phyloP scores from a whole-genome alignment of 192 early-diverging fungal genomes.

The Backusella mclennaniae region DNA sequence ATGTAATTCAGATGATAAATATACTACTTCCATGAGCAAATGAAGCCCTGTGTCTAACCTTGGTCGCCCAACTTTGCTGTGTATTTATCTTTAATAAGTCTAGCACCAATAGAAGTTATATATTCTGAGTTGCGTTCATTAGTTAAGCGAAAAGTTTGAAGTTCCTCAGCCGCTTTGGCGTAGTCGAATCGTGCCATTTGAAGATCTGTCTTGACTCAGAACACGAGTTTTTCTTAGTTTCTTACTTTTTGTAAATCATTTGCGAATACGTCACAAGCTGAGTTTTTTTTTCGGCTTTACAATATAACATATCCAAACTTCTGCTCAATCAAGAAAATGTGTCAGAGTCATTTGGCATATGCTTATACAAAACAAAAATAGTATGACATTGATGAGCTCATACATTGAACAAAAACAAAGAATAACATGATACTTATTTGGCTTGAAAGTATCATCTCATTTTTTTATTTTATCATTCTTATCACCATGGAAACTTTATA shows the following conservation, averaged over 20 bases:
- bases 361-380: background rate
- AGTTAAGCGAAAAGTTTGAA: conserved; percentile 22
- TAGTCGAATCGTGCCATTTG: conserved; percentile 27
- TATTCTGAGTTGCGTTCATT: conserved; percentile 28
- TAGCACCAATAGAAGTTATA: conserved; percentile 26
- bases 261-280: background rate
- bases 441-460: background rate
- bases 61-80: conserved; percentile 27
- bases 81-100: conserved; percentile 22
- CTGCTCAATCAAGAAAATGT: background rate
- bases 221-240: background rate
- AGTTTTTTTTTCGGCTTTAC: background rate
- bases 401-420: background rate
- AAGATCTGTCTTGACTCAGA: background rate
- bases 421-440: background rate
- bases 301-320: background rate
- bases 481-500: background rate
- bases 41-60: conserved; percentile 8
- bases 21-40: background rate
- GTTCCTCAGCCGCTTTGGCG: conserved; percentile 16
- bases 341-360: background rate
- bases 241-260: background rate
- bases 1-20: background rate
- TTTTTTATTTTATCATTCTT: background rate
- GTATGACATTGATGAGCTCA: background rate